phyloP scores from a whole-genome alignment of 495 filamentous ascomycete genomes.

The Hypoxylon cercidicola region DNA sequence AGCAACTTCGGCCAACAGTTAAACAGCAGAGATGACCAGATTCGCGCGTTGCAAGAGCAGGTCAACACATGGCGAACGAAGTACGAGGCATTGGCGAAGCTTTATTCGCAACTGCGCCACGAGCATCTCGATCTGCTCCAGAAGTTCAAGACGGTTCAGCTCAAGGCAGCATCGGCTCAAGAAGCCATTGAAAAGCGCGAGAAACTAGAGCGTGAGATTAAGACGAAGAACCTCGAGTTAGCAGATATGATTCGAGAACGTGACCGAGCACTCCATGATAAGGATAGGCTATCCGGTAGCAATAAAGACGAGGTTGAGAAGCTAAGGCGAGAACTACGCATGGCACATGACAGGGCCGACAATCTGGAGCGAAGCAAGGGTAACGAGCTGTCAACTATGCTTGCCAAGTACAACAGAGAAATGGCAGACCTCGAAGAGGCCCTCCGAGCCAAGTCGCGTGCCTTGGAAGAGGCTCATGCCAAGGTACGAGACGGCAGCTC shows the following conservation, averaged over 20 bases:
- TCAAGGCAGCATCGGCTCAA: conserved; percentile 95
- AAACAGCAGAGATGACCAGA: conserved; percentile 91
- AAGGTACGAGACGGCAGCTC: conserved; percentile 82
- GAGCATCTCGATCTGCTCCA: conserved; percentile 95
- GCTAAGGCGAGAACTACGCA: conserved; percentile 92
- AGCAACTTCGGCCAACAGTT: conserved; percentile 86
- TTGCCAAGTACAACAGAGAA: conserved; percentile 95
- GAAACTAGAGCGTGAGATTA: conserved; percentile 95
- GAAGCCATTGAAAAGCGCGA: conserved; percentile 95
- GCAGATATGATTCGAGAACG: conserved; percentile 98
- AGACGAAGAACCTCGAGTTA: conserved; percentile 97
- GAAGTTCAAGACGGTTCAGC: conserved; percentile 94
- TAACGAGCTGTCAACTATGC: conserved; percentile 90
- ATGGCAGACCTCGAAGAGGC: conserved; percentile 96
- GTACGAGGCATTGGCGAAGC: conserved; percentile 94
- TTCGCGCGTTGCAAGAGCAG: conserved; percentile 89
- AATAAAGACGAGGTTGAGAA: conserved; percentile 96
- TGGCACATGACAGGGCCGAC: conserved; percentile 91
- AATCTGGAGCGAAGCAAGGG: conserved; percentile 93
- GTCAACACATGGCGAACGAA: conserved; percentile 97
- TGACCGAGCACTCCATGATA: conserved; percentile 93
- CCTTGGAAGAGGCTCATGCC: conserved; percentile 82
- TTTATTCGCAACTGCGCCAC: conserved; percentile 94
- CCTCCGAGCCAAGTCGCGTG: conserved; percentile 85
- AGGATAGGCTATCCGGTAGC: conserved; percentile 82